Evolutionary conservation across 139 green algal genomes (phyloP).

Genomic region (Tetraselmis striata): DNA sequence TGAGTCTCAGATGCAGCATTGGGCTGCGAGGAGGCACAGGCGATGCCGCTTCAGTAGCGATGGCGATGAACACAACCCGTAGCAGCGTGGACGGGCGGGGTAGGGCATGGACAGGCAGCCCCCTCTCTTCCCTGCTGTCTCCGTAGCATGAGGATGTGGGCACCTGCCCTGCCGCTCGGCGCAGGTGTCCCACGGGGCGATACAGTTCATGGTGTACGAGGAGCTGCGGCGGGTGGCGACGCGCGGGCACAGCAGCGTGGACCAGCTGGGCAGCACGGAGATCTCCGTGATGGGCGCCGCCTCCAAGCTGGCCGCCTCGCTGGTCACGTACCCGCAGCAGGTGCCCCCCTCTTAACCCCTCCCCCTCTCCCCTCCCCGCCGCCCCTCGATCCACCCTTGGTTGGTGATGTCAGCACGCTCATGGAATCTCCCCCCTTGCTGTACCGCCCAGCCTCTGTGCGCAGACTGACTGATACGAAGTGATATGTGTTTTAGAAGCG

Average conservation of each 20-base stretch:
- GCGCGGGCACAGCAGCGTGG: background rate
- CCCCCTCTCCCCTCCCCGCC: no score
- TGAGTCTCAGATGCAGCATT: no score
- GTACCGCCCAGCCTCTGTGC: no score
- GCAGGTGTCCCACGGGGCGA: conserved; percentile 67
- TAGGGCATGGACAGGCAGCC: no score
- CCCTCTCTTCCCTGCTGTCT: no score
- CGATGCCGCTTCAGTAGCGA: no score
- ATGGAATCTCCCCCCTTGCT: background rate
- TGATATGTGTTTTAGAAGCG: no score
- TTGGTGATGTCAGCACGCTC: background rate
- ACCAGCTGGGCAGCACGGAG: conserved; percentile 31
- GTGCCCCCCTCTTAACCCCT: conserved; percentile 24
- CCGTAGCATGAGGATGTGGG: background rate
- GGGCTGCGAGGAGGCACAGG: no score
- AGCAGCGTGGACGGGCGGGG: no score
- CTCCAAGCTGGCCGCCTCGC: conserved; percentile 80
- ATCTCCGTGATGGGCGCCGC: conserved; percentile 57
- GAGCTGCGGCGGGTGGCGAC: conserved; percentile 67
- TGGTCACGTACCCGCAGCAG: conserved; percentile 86
- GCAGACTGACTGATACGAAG: no score
- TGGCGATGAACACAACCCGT: no score
- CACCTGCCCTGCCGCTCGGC: background rate
- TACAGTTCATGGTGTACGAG: conserved; percentile 96
- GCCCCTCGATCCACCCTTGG: background rate